Evolutionary conservation across 805 yeast genomes (phyloP).

Genomic region (Kodamaea hsintzibuensis): DNA sequence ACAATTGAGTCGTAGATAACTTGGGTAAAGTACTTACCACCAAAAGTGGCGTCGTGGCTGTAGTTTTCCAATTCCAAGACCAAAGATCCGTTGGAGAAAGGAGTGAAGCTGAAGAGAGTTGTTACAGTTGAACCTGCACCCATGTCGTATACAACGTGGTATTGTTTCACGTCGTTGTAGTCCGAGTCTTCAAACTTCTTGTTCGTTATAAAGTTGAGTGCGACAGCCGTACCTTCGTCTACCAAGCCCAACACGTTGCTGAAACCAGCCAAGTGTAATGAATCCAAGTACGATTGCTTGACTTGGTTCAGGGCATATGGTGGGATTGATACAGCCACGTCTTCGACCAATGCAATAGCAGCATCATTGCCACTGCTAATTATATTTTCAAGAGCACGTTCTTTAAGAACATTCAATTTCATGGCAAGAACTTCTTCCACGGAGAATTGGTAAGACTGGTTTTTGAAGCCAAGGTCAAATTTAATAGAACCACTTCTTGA

Average conservation of each 20-base stretch:
- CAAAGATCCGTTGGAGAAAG: conserved; percentile 42
- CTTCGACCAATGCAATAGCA: conserved; percentile 53
- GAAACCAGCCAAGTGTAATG: conserved; percentile 69
- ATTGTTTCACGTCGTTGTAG: conserved; percentile 41
- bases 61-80: conserved; percentile 67
- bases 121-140: conserved; percentile 93
- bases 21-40: conserved; percentile 75
- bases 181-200: conserved; percentile 40
- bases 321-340: conserved; percentile 77
- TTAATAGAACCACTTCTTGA: conserved; percentile 52
- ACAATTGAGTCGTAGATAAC: conserved; percentile 61
- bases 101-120: conserved; percentile 68
- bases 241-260: conserved; percentile 62
- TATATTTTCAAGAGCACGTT: conserved; percentile 64
- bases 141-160: conserved; percentile 79
- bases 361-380: conserved; percentile 25
- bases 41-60: conserved; percentile 65
- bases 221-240: conserved; percentile 92
- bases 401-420: conserved; percentile 66
- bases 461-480: conserved; percentile 46
- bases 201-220: conserved; percentile 71
- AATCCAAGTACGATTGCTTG: conserved; percentile 70
- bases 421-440: conserved; percentile 85
- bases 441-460: conserved; percentile 34
- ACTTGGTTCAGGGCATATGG: conserved; percentile 64